These are phyloP conservation scores for Phytophthora chlamydospora DNA, from an alignment of 352 stramenopile species.

Conservation along the genomic window DNA sequence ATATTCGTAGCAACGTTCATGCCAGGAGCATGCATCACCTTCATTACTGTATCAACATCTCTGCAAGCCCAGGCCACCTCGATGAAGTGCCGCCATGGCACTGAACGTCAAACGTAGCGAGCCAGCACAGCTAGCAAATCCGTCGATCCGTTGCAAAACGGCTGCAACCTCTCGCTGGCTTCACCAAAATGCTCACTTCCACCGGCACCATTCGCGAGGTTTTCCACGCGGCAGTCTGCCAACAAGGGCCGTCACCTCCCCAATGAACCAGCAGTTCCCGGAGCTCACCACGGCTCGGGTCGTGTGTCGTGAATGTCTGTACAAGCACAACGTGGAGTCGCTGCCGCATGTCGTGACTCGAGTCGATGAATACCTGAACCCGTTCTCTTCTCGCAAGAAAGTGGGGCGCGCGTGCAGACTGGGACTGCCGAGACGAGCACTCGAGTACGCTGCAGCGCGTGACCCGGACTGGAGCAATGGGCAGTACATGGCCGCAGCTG, in stretches of 20 bases:
- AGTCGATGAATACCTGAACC: slow-evolving; percentile 23
- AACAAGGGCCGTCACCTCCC: not conserved
- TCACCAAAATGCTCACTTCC: no score
- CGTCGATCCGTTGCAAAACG: no score
- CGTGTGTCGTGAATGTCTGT: slow-evolving; percentile 19
- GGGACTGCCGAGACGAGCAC: slow-evolving; percentile 7
- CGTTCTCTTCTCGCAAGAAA: slow-evolving; percentile 19
- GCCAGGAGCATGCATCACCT: no score
- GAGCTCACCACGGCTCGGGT: slow-evolving; percentile 7
- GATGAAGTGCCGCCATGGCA: no score
- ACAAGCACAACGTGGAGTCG: slow-evolving; percentile 19
- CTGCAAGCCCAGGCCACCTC: no score
- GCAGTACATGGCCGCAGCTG: slow-evolving; percentile 22
- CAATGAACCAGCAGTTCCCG: slow-evolving; percentile 2
- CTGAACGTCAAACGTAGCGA: no score
- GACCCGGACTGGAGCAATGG: slow-evolving; percentile 18
- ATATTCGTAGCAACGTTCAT: no score
- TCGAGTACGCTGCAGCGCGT: slow-evolving; percentile 21
- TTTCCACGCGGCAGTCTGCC: no score
- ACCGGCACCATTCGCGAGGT: no score
- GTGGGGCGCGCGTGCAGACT: slow-evolving; percentile 16
- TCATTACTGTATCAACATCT: no score
- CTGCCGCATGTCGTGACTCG: slow-evolving; percentile 21
- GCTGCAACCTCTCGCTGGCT: no score
- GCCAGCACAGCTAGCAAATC: no score